Base-by-base conservation (phyloP, 352 stramenopile genomes). In the Globisporangium polare region DNA sequence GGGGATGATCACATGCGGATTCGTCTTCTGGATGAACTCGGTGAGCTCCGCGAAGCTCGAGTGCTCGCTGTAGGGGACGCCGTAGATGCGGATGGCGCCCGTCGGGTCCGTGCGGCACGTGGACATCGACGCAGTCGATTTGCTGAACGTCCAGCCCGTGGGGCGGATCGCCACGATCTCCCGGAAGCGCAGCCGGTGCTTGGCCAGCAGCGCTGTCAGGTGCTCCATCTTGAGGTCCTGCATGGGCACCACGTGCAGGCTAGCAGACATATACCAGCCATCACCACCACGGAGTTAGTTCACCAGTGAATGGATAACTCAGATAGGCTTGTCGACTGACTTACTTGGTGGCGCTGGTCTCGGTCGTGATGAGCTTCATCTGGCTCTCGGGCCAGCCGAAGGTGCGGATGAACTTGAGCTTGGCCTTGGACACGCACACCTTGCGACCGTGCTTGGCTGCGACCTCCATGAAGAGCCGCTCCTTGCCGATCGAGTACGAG, bases 401-500 rank as follows among this genome's bases (percentile, higher is more conserved):
- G 5, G 88, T 88, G 42, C 75, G 77, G 52, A 99, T 85, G 43
- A 98, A 93, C 61, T 78, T 86, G 52, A 82, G 65, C 65, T 95
- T 95, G 15, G 73, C 67, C 58, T 79, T 87, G 17, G 85, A 90
- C 35, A 95, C 78, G 58, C 77, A 93, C 35, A 95, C 83, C 53
- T 95, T 90, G 58, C 72, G 77, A 53, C 78, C 47, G 50, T 79
- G 83, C 39, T 77, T 78, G 58, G 88, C 65, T n/a, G 94, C 92
- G 3, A 98, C 85, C 50, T 97, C 90, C 69, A 98, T 89, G 58
- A 98, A 98, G n/a, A 99, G 85, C 20, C 87, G 83, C 67, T 99
- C 96, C 66, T 99, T 99, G 18, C 96, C 96, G 60, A 99, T 98
- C 8, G 93, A 98, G 61, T 99, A 99, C 24, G 94, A 96, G 27